Conservation (phyloP, 1,284 basidiomycete genomes). For the Leucoagaricus sp. region DNA sequence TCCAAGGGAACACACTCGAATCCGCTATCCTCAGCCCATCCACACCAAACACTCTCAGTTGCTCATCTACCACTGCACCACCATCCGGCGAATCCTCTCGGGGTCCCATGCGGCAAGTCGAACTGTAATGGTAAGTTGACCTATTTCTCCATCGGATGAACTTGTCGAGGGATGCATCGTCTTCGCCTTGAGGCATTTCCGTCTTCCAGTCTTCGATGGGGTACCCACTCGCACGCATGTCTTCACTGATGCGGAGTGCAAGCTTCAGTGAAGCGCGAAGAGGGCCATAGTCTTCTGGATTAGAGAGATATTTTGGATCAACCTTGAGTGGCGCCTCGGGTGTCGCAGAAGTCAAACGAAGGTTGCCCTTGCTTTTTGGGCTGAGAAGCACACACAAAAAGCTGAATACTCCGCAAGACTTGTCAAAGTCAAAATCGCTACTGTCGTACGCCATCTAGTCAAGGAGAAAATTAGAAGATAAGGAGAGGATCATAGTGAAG, state of each 20-base stretch:
- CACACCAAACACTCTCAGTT: constrained; percentile 41
- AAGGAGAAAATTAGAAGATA: not conserved
- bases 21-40: constrained; percentile 36
- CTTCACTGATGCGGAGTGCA: constrained; percentile 37
- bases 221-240: constrained; percentile 28
- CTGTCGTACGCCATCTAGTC: constrained; percentile 13
- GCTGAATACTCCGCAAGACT: constrained; percentile 22
- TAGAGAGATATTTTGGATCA: constrained; percentile 41
- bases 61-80: constrained; percentile 36
- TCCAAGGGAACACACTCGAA: constrained; percentile 33
- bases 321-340: constrained; percentile 37
- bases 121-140: constrained; percentile 29
- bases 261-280: constrained; percentile 42
- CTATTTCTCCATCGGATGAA: constrained; percentile 22
- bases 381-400: constrained; percentile 23
- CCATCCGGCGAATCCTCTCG: constrained; percentile 26
- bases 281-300: constrained; percentile 27
- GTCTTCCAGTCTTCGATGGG: constrained; percentile 22
- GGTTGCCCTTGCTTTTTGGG: constrained; percentile 26
- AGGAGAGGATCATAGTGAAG: constrained; percentile 2
- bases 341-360: constrained; percentile 35
- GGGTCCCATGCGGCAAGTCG: constrained; percentile 33
- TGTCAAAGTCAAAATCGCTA: constrained; percentile 1
- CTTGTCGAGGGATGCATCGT: constrained; percentile 25
- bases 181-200: constrained; percentile 24